Base-by-base conservation (phyloP, 176 grass and related monocot species). In the Urochloa ruziziensis region DNA sequence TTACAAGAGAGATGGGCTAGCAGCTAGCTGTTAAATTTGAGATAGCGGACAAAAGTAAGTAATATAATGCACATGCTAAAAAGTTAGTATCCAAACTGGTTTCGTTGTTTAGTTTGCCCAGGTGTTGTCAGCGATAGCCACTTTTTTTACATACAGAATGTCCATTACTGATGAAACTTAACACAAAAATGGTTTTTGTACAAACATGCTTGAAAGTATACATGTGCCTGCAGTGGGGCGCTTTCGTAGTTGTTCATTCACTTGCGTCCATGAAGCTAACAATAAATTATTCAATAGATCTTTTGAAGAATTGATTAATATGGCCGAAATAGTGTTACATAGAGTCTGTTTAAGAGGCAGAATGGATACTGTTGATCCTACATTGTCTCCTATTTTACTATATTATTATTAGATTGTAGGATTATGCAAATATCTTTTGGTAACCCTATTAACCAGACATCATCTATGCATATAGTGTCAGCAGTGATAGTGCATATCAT, bases 141-240 rank as follows among this genome's bases (percentile, higher is more conserved):
- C 46, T 21, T 53, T 77, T n/a, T n/a, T n/a, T n/a, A 23, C 40
- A 66, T 73, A 3, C 36, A 52, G 49, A 58, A 73, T 84, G 67
- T 47, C 74, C n/a, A 40, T 1, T 40, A 36, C 67, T 67, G 75
- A 60, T 75, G 28, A 52, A 82, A 27, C 7, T 34, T 53, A 60
- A 64, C 56, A 29, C 6, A 27, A 40, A 62, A 42, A 56, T 39
- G 77, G 35, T 15, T 11, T 57, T 23, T 67, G 65, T 46, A 89
- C 14, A n/a, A 13, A 44, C 19, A 35, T 36, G 56, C 58, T 84
- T 84, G 60, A 81, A 74, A 80, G 37, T 79, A 72, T 72, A 82
- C 39, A 69, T 72, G 43, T n/a, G 35, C 30, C 30, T 77, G 13
- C 49, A 62, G 29, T 65, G 53, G 42, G 51, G 72, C 53, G n/a